phyloP scores from a whole-genome alignment of 306 rosid species.

The Acacia confusa region DNA sequence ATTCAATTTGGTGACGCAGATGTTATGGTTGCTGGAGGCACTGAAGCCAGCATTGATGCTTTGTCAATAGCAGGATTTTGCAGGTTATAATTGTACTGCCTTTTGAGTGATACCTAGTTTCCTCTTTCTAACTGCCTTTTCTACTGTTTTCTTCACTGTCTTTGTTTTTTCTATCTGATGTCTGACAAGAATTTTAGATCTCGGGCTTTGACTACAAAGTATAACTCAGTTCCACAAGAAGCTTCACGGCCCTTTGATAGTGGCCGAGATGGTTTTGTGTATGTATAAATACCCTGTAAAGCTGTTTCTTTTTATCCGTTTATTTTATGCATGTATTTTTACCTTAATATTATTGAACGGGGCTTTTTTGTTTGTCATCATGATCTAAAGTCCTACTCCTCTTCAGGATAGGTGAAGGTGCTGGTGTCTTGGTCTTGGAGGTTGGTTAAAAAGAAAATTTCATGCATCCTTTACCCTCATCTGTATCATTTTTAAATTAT shows the following conservation, averaged over 20 bases:
- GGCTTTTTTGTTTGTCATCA: constrained; percentile 27
- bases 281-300: constrained; percentile 34
- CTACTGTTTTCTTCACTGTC: not conserved
- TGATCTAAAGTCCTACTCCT: constrained; percentile 31
- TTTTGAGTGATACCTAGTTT: constrained; percentile 6
- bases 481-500: constrained; percentile 20
- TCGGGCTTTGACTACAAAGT: constrained; percentile 76
- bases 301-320: constrained; percentile 25
- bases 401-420: constrained; percentile 90
- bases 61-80: constrained; percentile 91
- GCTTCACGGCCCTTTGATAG: constrained; percentile 88
- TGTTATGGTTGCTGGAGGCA: constrained; percentile 97
- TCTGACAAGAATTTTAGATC: constrained; percentile 54
- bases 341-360: not conserved
- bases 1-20: constrained; percentile 96
- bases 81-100: constrained; percentile 41
- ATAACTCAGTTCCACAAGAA: constrained; percentile 78
- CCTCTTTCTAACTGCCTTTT: constrained; percentile 4
- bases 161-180: not conserved
- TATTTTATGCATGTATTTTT: constrained; percentile 9
- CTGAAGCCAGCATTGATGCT: constrained; percentile 97
- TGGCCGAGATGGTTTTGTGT: constrained; percentile 97
- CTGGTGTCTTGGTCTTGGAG: constrained; percentile 86
- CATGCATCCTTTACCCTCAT: not conserved
- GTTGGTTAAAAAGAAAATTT: constrained; percentile 48